These are phyloP conservation scores for Colletotrichum magnum DNA, from an alignment of 2,329 filamentous ascomycete species.

Conservation along the genomic window DNA sequence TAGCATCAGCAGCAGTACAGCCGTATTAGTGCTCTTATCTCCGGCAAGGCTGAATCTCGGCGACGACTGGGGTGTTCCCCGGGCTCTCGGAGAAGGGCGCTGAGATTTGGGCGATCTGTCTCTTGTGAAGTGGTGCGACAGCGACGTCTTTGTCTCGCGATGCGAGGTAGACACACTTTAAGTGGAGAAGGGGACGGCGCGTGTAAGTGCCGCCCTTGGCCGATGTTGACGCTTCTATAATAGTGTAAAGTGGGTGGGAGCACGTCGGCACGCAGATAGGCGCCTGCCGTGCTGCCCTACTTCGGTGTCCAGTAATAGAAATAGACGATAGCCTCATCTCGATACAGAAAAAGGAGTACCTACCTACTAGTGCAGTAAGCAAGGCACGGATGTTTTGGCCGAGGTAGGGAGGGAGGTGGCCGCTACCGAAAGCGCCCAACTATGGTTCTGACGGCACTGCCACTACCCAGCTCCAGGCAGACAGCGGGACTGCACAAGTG, in stretches of 20 bases:
- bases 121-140: constrained; percentile 31
- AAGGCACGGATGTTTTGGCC: not conserved
- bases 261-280: too few relatives aligned
- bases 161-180: not conserved
- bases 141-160: constrained; percentile 25
- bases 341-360: too few relatives aligned
- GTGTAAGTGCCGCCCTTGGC: constrained; percentile 27
- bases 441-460: constrained; percentile 11
- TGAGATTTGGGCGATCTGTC: constrained; percentile 31
- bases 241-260: too few relatives aligned
- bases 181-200: constrained; percentile 24
- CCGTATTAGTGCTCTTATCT: constrained; percentile 7
- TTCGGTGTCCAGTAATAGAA: too few relatives aligned
- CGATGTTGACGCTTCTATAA: not conserved
- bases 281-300: too few relatives aligned
- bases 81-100: not conserved
- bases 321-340: not conserved
- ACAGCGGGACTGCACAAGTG: constrained; percentile 20
- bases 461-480: constrained; percentile 14
- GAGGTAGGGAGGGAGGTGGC: not conserved
- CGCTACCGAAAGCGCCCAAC: not conserved
- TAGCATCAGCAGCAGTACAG: constrained; percentile 4
- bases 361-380: not conserved
- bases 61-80: constrained; percentile 26
- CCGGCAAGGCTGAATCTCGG: constrained; percentile 33